These are phyloP conservation scores for Cladophialophora psammophila DNA, from an alignment of 2,329 filamentous ascomycete species.

Conservation along the genomic window DNA sequence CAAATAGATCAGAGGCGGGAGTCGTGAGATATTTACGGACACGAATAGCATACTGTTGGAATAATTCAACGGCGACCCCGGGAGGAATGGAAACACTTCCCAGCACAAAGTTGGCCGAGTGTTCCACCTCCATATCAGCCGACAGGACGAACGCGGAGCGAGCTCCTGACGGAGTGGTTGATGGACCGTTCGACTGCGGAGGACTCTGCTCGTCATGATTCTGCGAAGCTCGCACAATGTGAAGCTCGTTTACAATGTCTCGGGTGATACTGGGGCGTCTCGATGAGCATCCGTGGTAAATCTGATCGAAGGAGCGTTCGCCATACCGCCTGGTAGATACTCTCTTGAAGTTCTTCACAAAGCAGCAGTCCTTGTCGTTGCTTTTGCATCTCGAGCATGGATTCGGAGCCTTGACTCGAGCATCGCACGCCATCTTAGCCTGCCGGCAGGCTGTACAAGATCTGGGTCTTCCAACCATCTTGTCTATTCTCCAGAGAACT, in stretches of 20 bases:
- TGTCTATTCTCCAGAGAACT: too few species aligned
- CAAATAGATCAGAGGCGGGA: neutral
- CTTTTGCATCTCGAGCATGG: conserved; percentile 14
- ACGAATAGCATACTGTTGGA: conserved; percentile 13
- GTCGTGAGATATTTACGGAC: too few species aligned
- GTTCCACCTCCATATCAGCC: too few species aligned
- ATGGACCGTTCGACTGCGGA: neutral
- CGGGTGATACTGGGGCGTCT: too few species aligned
- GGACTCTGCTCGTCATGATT: conserved; percentile 17
- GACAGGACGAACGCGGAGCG: too few species aligned
- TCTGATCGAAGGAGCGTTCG: too few species aligned
- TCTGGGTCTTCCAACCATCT: too few species aligned
- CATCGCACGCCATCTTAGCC: conserved; percentile 17
- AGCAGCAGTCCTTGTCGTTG: conserved; percentile 13
- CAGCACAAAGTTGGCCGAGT: too few species aligned
- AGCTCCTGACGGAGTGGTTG: too few species aligned
- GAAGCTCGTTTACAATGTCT: too few species aligned
- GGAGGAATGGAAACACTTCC: too few species aligned
- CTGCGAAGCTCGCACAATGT: neutral
- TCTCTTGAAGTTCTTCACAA: conserved; percentile 13
- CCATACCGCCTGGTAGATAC: conserved; percentile 7
- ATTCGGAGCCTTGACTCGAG: conserved; percentile 16
- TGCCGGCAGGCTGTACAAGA: conserved; percentile 13
- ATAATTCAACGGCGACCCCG: neutral
- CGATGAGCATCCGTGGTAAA: too few species aligned